Evolutionary conservation across 2,329 filamentous ascomycete genomes (phyloP).

Genomic region (Bipolaris sorokiniana): DNA sequence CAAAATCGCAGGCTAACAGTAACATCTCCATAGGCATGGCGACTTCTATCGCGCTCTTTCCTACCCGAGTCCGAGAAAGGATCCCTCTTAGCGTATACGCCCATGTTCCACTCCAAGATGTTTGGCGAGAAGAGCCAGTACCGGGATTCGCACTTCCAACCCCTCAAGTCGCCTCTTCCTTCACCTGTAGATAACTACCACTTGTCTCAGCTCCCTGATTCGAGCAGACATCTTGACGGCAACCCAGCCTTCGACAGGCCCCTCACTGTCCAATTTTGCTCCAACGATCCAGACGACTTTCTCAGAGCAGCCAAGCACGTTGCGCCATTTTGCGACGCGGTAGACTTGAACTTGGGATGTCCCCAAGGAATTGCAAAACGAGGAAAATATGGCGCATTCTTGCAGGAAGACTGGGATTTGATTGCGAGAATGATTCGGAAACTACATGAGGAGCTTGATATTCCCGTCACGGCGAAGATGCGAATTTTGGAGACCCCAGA

Average conservation of each 20-base stretch:
- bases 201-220: constrained; percentile 36
- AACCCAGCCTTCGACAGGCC: constrained; percentile 85
- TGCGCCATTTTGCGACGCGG: constrained; percentile 88
- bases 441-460: constrained; percentile 75
- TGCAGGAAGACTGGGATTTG: constrained; percentile 89
- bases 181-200: constrained; percentile 46
- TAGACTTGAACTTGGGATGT: constrained; percentile 94
- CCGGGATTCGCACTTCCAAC: constrained; percentile 80
- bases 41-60: constrained; percentile 93
- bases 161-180: constrained; percentile 54
- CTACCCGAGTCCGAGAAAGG: constrained; percentile 66
- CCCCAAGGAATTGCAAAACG: constrained; percentile 92
- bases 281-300: constrained; percentile 81
- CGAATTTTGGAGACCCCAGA: constrained; percentile 85
- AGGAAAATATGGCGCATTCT: constrained; percentile 90
- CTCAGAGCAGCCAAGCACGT: constrained; percentile 79
- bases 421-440: constrained; percentile 82
- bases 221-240: constrained; percentile 70
- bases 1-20: constrained; percentile 15
- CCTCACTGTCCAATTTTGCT: constrained; percentile 95
- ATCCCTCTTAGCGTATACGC: constrained; percentile 81
- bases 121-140: constrained; percentile 80
- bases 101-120: constrained; percentile 93
- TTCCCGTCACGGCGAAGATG: constrained; percentile 96
- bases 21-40: constrained; percentile 76